Percentiles rank a stretch among this genome's conserved stretches.
Conservation (phyloP, 1,284 basidiomycete species). For the Apiotrichum brassicae region DNA sequence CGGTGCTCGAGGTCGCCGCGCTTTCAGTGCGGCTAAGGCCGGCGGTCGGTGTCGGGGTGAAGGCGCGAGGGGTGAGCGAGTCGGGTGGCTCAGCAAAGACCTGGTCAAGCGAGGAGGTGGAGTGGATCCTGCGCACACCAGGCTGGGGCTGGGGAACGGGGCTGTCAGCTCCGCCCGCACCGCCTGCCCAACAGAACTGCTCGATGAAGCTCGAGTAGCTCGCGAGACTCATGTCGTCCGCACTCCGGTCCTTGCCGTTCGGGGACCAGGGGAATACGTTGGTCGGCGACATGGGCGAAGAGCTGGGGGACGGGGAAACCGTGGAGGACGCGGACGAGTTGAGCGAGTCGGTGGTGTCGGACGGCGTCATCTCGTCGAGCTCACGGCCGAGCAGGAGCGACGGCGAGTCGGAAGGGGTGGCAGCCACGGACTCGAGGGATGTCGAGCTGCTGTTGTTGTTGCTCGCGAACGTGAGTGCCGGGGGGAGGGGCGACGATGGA, state of each 20-base stretch:
- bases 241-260: conserved; percentile 16
- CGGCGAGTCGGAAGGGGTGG: conserved; percentile 17
- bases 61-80: conserved; percentile 12
- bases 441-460: conserved; percentile 11
- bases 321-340: conserved; percentile 30
- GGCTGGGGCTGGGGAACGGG: neutral
- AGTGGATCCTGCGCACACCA: conserved; percentile 6
- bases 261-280: conserved; percentile 33
- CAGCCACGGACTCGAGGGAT: conserved; percentile 3
- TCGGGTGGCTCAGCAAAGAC: conserved; percentile 22
- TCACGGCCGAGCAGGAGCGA: neutral
- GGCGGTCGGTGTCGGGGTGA: conserved; percentile 12
- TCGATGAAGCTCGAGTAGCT: conserved; percentile 44
- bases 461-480: conserved; percentile 5
- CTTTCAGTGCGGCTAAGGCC: conserved; percentile 3
- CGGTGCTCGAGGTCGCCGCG: conserved; percentile 1
- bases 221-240: conserved; percentile 24
- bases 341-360: conserved; percentile 21
- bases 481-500: conserved; percentile 6
- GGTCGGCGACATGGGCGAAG: conserved; percentile 27
- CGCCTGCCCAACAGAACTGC: conserved; percentile 33
- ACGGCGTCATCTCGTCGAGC: neutral
- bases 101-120: conserved; percentile 35
- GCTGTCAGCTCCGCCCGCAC: neutral
- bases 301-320: conserved; percentile 7